phyloP scores from a whole-genome alignment of 73 alveolate species.

The Paramecium octaurelia region DNA sequence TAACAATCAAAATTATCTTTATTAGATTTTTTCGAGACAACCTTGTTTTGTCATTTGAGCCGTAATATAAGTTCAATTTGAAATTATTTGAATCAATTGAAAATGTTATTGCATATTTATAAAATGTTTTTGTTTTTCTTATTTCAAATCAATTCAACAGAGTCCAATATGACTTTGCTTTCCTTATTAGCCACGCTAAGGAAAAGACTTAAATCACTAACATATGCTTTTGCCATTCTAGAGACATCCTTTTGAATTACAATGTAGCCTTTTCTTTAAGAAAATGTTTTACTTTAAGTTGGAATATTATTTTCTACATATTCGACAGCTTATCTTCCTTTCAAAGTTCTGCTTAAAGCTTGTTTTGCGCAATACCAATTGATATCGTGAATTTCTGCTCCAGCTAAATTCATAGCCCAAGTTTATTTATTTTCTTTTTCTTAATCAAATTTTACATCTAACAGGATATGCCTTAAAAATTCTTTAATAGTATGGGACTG shows the following conservation, averaged over 20 bases:
- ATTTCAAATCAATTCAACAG: slow-evolving; percentile 51
- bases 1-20: neutral
- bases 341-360: slow-evolving; percentile 46
- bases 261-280: neutral
- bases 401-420: slow-evolving; percentile 47
- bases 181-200: slow-evolving; percentile 57
- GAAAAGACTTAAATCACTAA: slow-evolving; percentile 55
- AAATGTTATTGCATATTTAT: neutral
- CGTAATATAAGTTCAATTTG: neutral
- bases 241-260: slow-evolving; percentile 57
- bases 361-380: slow-evolving; percentile 61
- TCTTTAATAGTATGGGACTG: slow-evolving; percentile 64
- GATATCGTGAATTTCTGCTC: slow-evolving; percentile 55
- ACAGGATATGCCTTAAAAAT: slow-evolving; percentile 62
- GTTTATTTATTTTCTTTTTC: slow-evolving; percentile 43
- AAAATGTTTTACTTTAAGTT: slow-evolving; percentile 32
- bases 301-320: slow-evolving; percentile 48
- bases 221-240: slow-evolving; percentile 64
- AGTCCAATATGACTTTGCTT: slow-evolving; percentile 42
- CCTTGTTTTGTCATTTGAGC: neutral
- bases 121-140: neutral
- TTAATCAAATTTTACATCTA: slow-evolving; percentile 31
- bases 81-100: neutral
- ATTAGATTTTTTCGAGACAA: neutral
- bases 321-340: slow-evolving; percentile 58